These are phyloP conservation scores for Saccharomyces hybrid DNA, from an alignment of 1,139 yeast species.

Conservation along the genomic window DNA sequence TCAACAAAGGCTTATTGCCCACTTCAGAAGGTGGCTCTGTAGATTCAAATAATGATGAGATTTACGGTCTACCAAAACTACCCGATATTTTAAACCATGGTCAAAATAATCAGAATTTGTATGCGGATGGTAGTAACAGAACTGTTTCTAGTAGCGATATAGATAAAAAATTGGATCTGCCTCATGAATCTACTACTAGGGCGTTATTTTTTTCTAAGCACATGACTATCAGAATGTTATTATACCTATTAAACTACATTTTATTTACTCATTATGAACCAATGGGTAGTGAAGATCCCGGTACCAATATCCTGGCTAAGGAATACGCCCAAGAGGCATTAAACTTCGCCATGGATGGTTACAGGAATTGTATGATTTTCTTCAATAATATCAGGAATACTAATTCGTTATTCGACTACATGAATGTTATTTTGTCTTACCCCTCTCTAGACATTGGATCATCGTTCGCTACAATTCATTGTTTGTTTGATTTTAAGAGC, in stretches of 20 bases:
- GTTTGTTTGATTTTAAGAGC: conserved; percentile 43
- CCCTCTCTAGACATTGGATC: conserved; percentile 41
- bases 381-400: conserved; percentile 26
- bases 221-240: conserved; percentile 39
- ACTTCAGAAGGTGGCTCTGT: conserved; percentile 29
- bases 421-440: conserved; percentile 40
- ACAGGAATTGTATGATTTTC: conserved; percentile 34
- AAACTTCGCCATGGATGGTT: conserved; percentile 36
- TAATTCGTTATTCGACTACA: conserved; percentile 34
- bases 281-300: conserved; percentile 33
- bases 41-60: conserved; percentile 26
- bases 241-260: conserved; percentile 41
- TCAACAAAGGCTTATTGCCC: conserved; percentile 26
- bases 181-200: conserved; percentile 33
- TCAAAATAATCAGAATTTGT: conserved; percentile 17
- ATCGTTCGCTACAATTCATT: conserved; percentile 44
- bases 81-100: conserved; percentile 28
- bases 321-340: conserved; percentile 36
- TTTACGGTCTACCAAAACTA: conserved; percentile 32
- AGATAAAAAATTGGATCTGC: conserved; percentile 26
- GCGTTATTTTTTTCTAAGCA: conserved; percentile 35
- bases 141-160: conserved; percentile 1
- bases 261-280: conserved; percentile 40
- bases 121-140: conserved; percentile 8
- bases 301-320: conserved; percentile 30